phyloP scores from a whole-genome alignment of 2,329 filamentous ascomycete species.

The Coleophoma eucalyptorum region DNA sequence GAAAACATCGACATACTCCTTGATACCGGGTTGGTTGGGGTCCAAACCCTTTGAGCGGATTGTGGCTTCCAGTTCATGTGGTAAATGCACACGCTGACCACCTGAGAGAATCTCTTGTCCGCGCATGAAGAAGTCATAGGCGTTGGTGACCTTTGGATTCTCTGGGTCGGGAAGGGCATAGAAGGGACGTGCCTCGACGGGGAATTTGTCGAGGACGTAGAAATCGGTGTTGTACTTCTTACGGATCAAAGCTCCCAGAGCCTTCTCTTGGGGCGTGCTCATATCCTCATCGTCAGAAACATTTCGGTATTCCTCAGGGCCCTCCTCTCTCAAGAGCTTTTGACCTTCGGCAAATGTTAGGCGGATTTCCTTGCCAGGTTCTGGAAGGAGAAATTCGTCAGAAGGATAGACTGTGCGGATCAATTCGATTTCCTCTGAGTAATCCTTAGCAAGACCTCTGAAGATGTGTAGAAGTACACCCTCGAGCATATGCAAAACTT shows the following conservation, averaged over 20 bases:
- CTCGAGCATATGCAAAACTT: conserved; percentile 70
- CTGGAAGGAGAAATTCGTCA: conserved; percentile 72
- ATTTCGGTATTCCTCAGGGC: conserved; percentile 61
- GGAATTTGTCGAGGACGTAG: conserved; percentile 96
- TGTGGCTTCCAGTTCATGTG: conserved; percentile 70
- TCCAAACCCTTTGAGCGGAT: conserved; percentile 80
- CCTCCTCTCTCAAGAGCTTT: conserved; percentile 71
- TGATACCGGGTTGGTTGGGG: conserved; percentile 69
- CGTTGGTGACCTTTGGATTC: conserved; percentile 62
- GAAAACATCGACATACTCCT: conserved; percentile 87
- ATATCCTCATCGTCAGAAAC: conserved; percentile 77
- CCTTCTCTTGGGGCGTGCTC: conserved; percentile 78
- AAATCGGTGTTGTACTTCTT: conserved; percentile 94
- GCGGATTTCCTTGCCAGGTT: conserved; percentile 69
- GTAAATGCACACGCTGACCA: conserved; percentile 85
- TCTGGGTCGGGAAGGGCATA: conserved; percentile 80
- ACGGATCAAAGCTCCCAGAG: conserved; percentile 80
- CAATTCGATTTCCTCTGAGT: conserved; percentile 67
- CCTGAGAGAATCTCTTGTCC: conserved; percentile 92
- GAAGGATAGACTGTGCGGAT: conserved; percentile 73
- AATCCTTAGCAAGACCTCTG: conserved; percentile 59
- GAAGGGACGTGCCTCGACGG: conserved; percentile 81
- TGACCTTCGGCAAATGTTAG: conserved; percentile 77
- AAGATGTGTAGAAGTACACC: conserved; percentile 76
- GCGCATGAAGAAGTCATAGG: conserved; percentile 83